These are phyloP conservation scores for Aspergillus cejpii DNA, from an alignment of 2,329 filamentous ascomycete species.

Conservation along the genomic window DNA sequence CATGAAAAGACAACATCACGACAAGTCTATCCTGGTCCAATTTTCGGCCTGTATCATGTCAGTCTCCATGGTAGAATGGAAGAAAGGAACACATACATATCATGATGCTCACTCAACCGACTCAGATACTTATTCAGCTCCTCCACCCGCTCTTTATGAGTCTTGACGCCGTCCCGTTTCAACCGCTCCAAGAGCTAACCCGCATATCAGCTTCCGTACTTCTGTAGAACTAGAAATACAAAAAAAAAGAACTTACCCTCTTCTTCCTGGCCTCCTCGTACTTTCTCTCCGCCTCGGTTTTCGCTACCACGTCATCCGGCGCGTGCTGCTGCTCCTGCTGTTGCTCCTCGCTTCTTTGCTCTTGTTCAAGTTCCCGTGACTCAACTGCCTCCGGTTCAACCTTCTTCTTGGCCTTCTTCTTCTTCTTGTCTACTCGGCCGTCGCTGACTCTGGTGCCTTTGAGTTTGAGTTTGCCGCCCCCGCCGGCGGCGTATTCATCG, in stretches of 20 bases:
- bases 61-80: slow-evolving; percentile 8
- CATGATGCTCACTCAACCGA: slow-evolving; percentile 90
- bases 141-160: slow-evolving; percentile 93
- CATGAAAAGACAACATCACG: too few species aligned
- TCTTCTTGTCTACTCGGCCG: slow-evolving; percentile 40
- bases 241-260: slow-evolving; percentile 60
- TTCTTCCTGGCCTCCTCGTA: slow-evolving; percentile 76
- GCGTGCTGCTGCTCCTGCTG: slow-evolving; percentile 11
- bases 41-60: slow-evolving; percentile 32
- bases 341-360: slow-evolving; percentile 21
- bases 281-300: slow-evolving; percentile 77
- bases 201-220: slow-evolving; percentile 5
- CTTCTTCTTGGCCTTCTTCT: slow-evolving; percentile 48
- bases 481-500: slow-evolving; percentile 64
- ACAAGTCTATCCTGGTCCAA: slow-evolving; percentile 38
- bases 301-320: slow-evolving; percentile 41
- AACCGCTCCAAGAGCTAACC: slow-evolving; percentile 70
- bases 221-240: slow-evolving; percentile 3
- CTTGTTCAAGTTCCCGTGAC: slow-evolving; percentile 8
- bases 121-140: slow-evolving; percentile 92
- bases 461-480: slow-evolving; percentile 72
- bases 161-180: slow-evolving; percentile 81
- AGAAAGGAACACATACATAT: slow-evolving; percentile 58
- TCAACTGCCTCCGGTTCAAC: slow-evolving; percentile 15
- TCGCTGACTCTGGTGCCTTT: slow-evolving; percentile 65